Base-by-base conservation (phyloP, 2,329 filamentous ascomycete genomes). In the Ceratocystis colombiana region DNA sequence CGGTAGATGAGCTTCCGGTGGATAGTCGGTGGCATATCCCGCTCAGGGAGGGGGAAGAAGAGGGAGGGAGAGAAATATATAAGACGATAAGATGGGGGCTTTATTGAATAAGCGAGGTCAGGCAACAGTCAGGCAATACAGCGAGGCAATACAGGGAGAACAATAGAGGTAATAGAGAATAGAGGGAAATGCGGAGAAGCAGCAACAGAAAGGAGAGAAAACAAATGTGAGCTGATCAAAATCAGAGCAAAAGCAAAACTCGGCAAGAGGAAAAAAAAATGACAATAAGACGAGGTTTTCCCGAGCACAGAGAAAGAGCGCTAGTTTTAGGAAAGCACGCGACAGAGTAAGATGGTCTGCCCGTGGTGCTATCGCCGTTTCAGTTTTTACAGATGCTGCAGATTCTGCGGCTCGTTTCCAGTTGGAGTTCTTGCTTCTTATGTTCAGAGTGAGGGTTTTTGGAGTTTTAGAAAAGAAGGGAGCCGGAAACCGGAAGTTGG, bases 1-100 rank as follows among this genome's bases (percentile, higher is more conserved):
- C 71, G 71, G 62, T 70, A 67, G 44, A 74, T 70, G 70, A 72
- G 68, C 67, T 71, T 46, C 64, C 63, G 57, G 48, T 64, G 67
- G 55, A 64, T 30, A 12, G 46, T 64, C 61, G 41, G 64, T 61
- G 67, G 64, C 67, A 68, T 68, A 22, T 66, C 67, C 61, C 67
- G 63, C 61, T 48, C 64, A 59, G 64, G 64, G 61, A 63, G 46
- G 7, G n/a, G 37, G 33, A 61, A 12, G 22, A 37, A 12, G 41
- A 37, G 30, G 50, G n/a, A n/a, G 6, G 45, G 33, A 53, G 59
- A 17, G 12, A 59, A 59, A 37, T 30, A 59, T 30, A 17, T 22
- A 55, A 3, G 37, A 41, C 37, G 37, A 41, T 41, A 41, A 41
- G 37, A 41, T 41, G 8, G 37, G 37, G 37, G 37, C 37, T 41